Evolutionary conservation across 1,139 yeast species (phyloP).

Genomic region (Kurtzmaniella quercitrusa): DNA sequence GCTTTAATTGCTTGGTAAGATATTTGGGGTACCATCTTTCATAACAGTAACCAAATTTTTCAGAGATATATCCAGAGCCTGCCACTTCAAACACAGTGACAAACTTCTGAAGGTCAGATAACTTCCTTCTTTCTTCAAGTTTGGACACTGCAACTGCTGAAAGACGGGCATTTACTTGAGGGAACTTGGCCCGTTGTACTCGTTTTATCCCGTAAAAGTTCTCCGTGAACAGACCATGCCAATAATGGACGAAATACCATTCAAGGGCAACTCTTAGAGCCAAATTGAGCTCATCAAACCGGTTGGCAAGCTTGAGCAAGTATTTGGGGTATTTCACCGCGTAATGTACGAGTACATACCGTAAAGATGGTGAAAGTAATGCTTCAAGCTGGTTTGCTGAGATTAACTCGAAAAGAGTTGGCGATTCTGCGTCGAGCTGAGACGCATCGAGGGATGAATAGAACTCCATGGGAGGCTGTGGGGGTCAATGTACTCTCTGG

Average conservation of each 20-base stretch:
- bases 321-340: conserved; percentile 75
- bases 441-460: conserved; percentile 77
- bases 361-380: conserved; percentile 74
- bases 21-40: conserved; percentile 61
- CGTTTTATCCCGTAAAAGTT: conserved; percentile 88
- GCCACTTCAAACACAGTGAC: conserved; percentile 61
- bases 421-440: conserved; percentile 67
- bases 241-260: conserved; percentile 61
- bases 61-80: conserved; percentile 64
- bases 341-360: conserved; percentile 78
- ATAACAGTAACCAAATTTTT: conserved; percentile 62
- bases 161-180: conserved; percentile 25
- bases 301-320: conserved; percentile 57
- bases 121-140: conserved; percentile 51
- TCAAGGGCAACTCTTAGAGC: conserved; percentile 65
- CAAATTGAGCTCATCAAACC: conserved; percentile 74
- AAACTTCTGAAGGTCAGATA: conserved; percentile 52
- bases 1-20: conserved; percentile 42
- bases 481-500: neutral
- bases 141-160: conserved; percentile 44
- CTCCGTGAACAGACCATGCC: conserved; percentile 89
- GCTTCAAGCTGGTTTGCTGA: conserved; percentile 78
- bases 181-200: conserved; percentile 40
- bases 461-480: conserved; percentile 56
- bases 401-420: conserved; percentile 78